Evolutionary conservation across 192 early-diverging fungal species (phyloP), one percentile per base, ranked within the genome.

Genomic region (Backusella morwellensis): DNA sequence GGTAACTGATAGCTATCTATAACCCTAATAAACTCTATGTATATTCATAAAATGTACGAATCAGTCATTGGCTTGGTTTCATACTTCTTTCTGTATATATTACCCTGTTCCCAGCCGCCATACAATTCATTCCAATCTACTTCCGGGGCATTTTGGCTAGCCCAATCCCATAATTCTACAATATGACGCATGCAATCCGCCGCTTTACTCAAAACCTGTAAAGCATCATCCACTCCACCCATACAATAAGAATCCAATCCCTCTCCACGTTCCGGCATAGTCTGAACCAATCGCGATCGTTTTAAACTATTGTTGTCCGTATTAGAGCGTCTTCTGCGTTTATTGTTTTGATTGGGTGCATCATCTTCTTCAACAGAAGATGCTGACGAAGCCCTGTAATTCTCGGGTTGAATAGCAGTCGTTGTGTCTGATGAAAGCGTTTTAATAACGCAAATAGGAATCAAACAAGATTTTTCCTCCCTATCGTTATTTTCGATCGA

Each of bases 391-490:
- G 56, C 47, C 19, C 9, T n/a, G 23, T 54, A 69, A 35, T 70
- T 52, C 8, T 47, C 75, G 15, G 40, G 42, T 5, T 47, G 42
- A n/a, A 35, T 17, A n/a, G 54, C 40, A 5, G 68, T 59, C n/a
- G 69, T 72, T 4, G 19, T 66, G 14, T 72, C 70, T 14, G 77
- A 26, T 5, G 67, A 7, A 34, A 68, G 35, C 7, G 75, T 50
- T 54, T 70, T 68, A 21, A 78, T 54, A 35, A 72, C 47, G 29
- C 80, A 81, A 38, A 81, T 73, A 17, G 80, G 80, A 47, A 81
- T 81, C 40, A 81, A 40, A 67, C 80, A 81, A 3, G 73, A 26
- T 56, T 77, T 81, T 70, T 76, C 80, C 35, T 74, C 73, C 14
- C 40, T 35, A 4, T 44, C 52, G 52, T 23, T 40, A 12, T 35